Evolutionary conservation across 1,139 yeast genomes (phyloP).

Genomic region (Candida glucosophila): DNA sequence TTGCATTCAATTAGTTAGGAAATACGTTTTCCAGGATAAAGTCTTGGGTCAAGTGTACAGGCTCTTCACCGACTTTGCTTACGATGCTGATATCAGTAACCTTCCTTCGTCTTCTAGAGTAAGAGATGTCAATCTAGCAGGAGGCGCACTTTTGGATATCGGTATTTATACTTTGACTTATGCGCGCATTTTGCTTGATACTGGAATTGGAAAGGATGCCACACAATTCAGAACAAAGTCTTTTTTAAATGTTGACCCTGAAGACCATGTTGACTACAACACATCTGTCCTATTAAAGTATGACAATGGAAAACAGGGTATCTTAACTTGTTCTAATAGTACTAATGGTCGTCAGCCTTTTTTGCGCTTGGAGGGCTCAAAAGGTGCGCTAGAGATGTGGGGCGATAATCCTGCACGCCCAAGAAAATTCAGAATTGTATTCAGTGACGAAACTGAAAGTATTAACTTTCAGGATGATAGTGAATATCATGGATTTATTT

Average conservation of each 20-base stretch:
- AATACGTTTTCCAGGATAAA: constrained; percentile 33
- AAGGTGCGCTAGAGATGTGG: constrained; percentile 27
- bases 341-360: constrained; percentile 22
- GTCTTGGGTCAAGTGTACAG: constrained; percentile 40
- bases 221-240: constrained; percentile 21
- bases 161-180: constrained; percentile 53
- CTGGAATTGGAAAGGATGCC: constrained; percentile 18
- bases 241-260: constrained; percentile 21
- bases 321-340: constrained; percentile 25
- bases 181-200: constrained; percentile 30
- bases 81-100: constrained; percentile 19
- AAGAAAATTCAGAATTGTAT: constrained; percentile 19
- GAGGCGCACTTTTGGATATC: constrained; percentile 53
- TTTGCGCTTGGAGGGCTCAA: constrained; percentile 29
- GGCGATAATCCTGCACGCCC: constrained; percentile 28
- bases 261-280: constrained; percentile 27
- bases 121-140: constrained; percentile 42
- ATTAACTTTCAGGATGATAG: constrained; percentile 20
- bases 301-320: constrained; percentile 26
- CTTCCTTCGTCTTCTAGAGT: constrained; percentile 22
- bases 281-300: constrained; percentile 27
- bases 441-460: constrained; percentile 13
- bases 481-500: constrained; percentile 36
- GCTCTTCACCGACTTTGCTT: constrained; percentile 31
- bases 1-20: constrained; percentile 26